Evolutionary conservation across 1,139 yeast genomes (phyloP).

Genomic region (Lodderomyces theae): DNA sequence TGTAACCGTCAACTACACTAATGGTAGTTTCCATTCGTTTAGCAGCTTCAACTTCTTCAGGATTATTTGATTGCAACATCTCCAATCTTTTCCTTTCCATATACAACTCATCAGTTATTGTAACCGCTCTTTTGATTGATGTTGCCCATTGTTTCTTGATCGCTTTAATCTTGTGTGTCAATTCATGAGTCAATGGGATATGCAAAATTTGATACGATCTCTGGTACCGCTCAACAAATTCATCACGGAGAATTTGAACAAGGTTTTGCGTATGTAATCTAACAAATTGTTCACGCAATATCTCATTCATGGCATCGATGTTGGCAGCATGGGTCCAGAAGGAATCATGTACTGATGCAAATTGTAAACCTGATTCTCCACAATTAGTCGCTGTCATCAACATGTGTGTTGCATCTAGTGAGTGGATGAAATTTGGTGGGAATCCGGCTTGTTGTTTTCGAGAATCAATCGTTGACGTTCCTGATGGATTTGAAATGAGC

Average conservation of each 20-base stretch:
- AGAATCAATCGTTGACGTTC: slow-evolving; percentile 76
- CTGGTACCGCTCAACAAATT: slow-evolving; percentile 76
- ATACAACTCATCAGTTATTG: slow-evolving; percentile 70
- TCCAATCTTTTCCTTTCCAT: slow-evolving; percentile 65
- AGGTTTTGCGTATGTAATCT: slow-evolving; percentile 71
- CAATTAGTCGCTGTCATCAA: slow-evolving; percentile 82
- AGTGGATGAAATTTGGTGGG: slow-evolving; percentile 95
- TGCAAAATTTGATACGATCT: slow-evolving; percentile 63
- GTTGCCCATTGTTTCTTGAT: slow-evolving; percentile 50
- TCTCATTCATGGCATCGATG: slow-evolving; percentile 68
- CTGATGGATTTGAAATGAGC: slow-evolving; percentile 78
- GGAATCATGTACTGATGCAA: slow-evolving; percentile 97
- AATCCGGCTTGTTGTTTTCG: slow-evolving; percentile 90
- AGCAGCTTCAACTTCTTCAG: slow-evolving; percentile 51
- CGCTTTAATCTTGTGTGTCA: slow-evolving; percentile 50
- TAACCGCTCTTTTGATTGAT: slow-evolving; percentile 55
- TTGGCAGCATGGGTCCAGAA: slow-evolving; percentile 97
- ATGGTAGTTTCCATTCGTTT: slow-evolving; percentile 67
- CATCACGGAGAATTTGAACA: slow-evolving; percentile 67
- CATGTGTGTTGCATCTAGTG: slow-evolving; percentile 97
- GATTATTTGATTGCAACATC: slow-evolving; percentile 52
- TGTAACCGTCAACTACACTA: slow-evolving; percentile 53
- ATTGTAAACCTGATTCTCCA: slow-evolving; percentile 61
- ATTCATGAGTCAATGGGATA: slow-evolving; percentile 51
- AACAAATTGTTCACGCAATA: slow-evolving; percentile 78